Evolutionary conservation across 495 filamentous ascomycete genomes (phyloP), one percentile per base, ranked within the genome.

Genomic region (Xylaria curta): DNA sequence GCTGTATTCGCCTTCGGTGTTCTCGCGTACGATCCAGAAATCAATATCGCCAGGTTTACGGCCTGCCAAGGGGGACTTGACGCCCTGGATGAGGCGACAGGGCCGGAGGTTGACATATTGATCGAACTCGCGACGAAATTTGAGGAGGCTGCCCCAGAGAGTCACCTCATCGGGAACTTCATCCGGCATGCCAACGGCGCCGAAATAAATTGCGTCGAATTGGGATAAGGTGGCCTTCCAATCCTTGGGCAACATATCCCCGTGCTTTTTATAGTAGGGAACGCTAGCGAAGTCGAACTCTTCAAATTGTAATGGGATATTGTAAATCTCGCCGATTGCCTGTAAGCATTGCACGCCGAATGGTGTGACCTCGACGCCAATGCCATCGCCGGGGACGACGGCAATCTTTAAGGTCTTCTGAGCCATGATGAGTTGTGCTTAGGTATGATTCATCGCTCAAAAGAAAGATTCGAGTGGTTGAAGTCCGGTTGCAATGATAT

Each of bases 71-170:
- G 88, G 0, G 3, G 49, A 68, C 24, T 61, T 61, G 3, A 68
- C 64, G 12, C 70, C 70, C 24, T 40, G 3, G 33, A 72, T 62
- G 5, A 72, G 44, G 90, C 90, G 92, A 85, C 92, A 95, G 17
- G 93, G 93, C 0, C 93, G 92, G 38, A 96, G 89, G 84, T 95
- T 96, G 74, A 92, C 91, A 83, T 93, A 96, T 72, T 93, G 91
- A 69, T 86, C 84, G 83, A 96, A 91, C 73, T 93, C 91, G 76
- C 94, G 93, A 81, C 93, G 91, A 33, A 96, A 91, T 72, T 86
- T 87, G 63, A 95, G 86, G 74, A 95, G 87, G 66, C 92, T 92
- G 78, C 78, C 76, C 78, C 79, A 80, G 19, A 81, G 71, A 3
- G 78, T 74, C 4, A 79, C 74, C n/a, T 81, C 71, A 42, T 81